Evolutionary conservation across 2,329 filamentous ascomycete genomes (phyloP), one percentile per base, ranked within the genome.

Genomic region (Diplodia corticola): DNA sequence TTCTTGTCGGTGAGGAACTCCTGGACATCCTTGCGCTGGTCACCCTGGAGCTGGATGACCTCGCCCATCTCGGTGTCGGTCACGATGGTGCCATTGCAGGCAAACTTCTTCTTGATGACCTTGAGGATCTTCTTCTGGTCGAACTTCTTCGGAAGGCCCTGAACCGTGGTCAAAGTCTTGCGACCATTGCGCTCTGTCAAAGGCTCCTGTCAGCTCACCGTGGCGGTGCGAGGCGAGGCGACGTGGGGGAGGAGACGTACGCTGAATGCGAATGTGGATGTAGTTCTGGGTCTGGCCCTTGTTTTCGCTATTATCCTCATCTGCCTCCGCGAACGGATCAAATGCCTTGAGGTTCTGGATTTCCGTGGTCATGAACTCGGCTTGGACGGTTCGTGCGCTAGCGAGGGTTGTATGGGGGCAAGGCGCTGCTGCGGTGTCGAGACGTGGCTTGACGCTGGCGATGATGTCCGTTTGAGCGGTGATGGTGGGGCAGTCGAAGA

Each of bases 301-400:
- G 80, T 89, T 90, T 85, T 96, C 91, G 86, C 93, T 93, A 82
- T 91, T 93, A 83, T 96, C 93, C 90, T 97, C 94, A 92, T 97
- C 95, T 89, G 93, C 95, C 92, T 98, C 95, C 90, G 95, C 95
- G 92, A 99, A 99, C 91, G 95, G 95, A 90, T 99, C 95, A 61
- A 61, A 61, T 61, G 57, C 28, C 57, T 61, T 61, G 37, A 61
- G 57, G 57, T 61, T 97, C 48, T 64, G 60, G 60, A 64, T 64
- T 33, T 64, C 60, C 48, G 60, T 64, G 60, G 48, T 64, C 60
- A 64, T 64, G 60, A 64, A 64, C 60, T 64, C 60, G 60, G 60
- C 35, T 64, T 49, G 60, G 22, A 26, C 60, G 37, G 30, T 49
- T 64, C 48, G 48, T 53, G 33, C 30, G 33, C 9, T 33, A 49